Conservation (phyloP, 2,329 filamentous ascomycete genomes). For the Scedosporium dehoogii region DNA sequence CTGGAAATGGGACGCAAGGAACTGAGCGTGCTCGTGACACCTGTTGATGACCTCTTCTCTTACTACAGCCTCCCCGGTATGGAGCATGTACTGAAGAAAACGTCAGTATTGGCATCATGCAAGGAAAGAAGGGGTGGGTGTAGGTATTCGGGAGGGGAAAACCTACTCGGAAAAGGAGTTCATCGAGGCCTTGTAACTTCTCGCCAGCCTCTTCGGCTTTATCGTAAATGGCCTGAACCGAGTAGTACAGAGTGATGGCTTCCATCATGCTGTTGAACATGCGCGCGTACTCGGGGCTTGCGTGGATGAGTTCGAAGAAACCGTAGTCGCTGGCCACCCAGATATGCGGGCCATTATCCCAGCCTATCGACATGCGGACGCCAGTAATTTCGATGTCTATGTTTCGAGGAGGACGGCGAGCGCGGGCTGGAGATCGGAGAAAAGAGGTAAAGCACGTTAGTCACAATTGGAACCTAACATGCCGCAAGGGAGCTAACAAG, state of each 20-base stretch:
- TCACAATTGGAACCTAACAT: too few species aligned
- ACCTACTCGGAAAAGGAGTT: conserved; percentile 23
- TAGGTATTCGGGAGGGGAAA: neutral
- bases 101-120: conserved; percentile 2
- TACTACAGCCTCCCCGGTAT: conserved; percentile 41
- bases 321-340: conserved; percentile 58
- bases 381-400: conserved; percentile 45
- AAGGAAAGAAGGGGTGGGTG: neutral
- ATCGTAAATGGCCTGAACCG: conserved; percentile 47
- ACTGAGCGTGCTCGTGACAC: conserved; percentile 37
- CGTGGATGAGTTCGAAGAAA: conserved; percentile 55
- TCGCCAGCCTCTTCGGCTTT: conserved; percentile 15
- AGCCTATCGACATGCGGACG: conserved; percentile 37
- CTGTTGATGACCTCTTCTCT: conserved; percentile 36
- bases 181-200: conserved; percentile 20
- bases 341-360: conserved; percentile 41
- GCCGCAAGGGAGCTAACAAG: neutral
- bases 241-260: conserved; percentile 55
- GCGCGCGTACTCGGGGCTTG: conserved; percentile 43
- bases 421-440: conserved; percentile 19
- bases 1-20: conserved; percentile 41
- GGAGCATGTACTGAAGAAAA: conserved; percentile 36
- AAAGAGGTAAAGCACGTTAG: neutral
- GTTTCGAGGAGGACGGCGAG: conserved; percentile 16
- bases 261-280: conserved; percentile 52